Conservation (phyloP, 257 asterid species). For the Plectranthus barbatus region DNA sequence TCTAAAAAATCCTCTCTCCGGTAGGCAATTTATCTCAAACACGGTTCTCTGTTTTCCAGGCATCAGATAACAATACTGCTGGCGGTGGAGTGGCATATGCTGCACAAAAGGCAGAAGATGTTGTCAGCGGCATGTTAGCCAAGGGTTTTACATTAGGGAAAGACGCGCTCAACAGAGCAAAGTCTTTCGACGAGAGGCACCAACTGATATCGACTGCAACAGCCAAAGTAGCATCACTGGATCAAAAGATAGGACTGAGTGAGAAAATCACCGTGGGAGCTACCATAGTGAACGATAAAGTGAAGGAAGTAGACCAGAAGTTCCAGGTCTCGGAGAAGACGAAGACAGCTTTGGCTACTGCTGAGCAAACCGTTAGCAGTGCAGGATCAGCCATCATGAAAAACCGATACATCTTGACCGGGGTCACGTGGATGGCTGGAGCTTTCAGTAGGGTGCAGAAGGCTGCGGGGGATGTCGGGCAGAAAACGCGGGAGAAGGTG, state of each 20-base stretch:
- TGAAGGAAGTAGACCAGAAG: conserved; percentile 58
- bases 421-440: conserved; percentile 59
- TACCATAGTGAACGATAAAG: conserved; percentile 46
- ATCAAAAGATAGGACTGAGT: conserved; percentile 54
- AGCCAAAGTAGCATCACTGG: conserved; percentile 52
- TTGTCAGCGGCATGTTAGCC: conserved; percentile 61
- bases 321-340: conserved; percentile 63
- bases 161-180: conserved; percentile 54
- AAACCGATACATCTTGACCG: conserved; percentile 51
- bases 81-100: conserved; percentile 29
- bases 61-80: conserved; percentile 24
- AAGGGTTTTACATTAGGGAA: conserved; percentile 59
- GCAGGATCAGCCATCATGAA: conserved; percentile 60
- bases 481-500: conserved; percentile 51
- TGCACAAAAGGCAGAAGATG: conserved; percentile 54
- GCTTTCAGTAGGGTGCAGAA: conserved; percentile 47
- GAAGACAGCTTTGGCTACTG: conserved; percentile 46
- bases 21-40: not conserved
- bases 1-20: not conserved
- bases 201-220: conserved; percentile 51
- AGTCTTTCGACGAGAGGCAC: conserved; percentile 59
- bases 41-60: conserved; percentile 21
- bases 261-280: conserved; percentile 52
- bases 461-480: conserved; percentile 59
- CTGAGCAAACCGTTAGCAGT: conserved; percentile 53